phyloP scores from a whole-genome alignment of 371 early-diverging fungal species.

The Phascolomyces articulosus region DNA sequence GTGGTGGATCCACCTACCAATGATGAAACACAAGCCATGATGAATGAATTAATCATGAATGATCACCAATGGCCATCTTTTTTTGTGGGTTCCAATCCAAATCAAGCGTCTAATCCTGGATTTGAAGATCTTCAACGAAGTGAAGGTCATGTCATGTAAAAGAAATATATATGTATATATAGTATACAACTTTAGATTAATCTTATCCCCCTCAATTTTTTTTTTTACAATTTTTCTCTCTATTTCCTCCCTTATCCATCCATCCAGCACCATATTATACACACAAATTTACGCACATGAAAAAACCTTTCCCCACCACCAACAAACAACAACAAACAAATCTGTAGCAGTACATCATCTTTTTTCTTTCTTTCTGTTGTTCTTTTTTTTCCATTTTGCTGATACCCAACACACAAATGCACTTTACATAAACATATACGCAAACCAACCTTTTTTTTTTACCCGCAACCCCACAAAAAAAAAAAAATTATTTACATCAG shows the following conservation, averaged over 20 bases:
- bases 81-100: background rate
- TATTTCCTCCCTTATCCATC: too few species aligned
- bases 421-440: too few species aligned
- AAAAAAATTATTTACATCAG: too few species aligned
- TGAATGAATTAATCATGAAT: constrained; percentile 1
- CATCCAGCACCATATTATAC: too few species aligned
- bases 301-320: background rate
- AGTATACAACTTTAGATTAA: too few species aligned
- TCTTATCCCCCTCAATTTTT: too few species aligned
- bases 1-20: constrained; percentile 6
- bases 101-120: background rate
- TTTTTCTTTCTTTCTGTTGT: background rate
- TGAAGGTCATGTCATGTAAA: constrained; percentile 14
- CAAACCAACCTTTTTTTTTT: background rate
- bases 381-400: background rate
- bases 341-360: constrained; percentile 3
- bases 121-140: constrained; percentile 11
- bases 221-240: too few species aligned
- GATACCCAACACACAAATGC: background rate
- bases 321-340: background rate
- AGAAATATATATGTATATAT: background rate
- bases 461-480: background rate
- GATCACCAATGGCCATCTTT: background rate
- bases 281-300: background rate
- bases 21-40: background rate